Base-by-base conservation (phyloP, 192 early-diverging fungal genomes). In the Backusella parvicylindrica region DNA sequence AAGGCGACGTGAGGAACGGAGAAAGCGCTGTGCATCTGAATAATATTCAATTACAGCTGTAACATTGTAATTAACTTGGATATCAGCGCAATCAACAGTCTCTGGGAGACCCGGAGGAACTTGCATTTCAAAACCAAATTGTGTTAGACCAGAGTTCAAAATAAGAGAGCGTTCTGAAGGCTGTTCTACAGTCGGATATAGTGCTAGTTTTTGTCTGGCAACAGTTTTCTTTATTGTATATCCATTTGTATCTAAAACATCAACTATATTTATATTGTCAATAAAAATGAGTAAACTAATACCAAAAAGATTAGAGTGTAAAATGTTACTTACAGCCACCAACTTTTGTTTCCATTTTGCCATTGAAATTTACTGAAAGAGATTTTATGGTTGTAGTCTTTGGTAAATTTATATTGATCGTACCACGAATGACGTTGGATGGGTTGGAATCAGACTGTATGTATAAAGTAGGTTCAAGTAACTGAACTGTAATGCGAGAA, bases 41-140 rank as follows among this genome's bases (percentile, higher is more conserved):
- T 30, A 41, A 47, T 41, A 23, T n/a, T 30, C 30, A 21, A 49
- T 23, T 1, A 50, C 26, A 32, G 69, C 69, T 13, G 69, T 49
- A 2, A 70, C 69, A 3, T 40, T 26, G 28, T 70, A 70, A 40
- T 70, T 18, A 2, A 70, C 69, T 49, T 50, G 23, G 0, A 70
- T 40, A 21, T 70, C 43, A 18, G 69, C 7, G 6, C 69, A 70
- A 32, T 70, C 69, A 0, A 70, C 31, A 0, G 36, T 70, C 28
- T 70, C 69, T 2, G 69, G 69, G 2, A 70, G 23, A 28, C 69
- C 69, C 8, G 38, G 7, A 33, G 69, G 69, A 32, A 70, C 26
- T 18, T 70, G 21, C 69, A 70, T 70, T 21, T 70, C 69, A 3
- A 70, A 70, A 0, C 69, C 69, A 11, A 40, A 70, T 18, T 50